Evolutionary conservation across 768 basidiomycete genomes (phyloP), one percentile per base, ranked within the genome.

Genomic region (Lanmaoa rubissima): DNA sequence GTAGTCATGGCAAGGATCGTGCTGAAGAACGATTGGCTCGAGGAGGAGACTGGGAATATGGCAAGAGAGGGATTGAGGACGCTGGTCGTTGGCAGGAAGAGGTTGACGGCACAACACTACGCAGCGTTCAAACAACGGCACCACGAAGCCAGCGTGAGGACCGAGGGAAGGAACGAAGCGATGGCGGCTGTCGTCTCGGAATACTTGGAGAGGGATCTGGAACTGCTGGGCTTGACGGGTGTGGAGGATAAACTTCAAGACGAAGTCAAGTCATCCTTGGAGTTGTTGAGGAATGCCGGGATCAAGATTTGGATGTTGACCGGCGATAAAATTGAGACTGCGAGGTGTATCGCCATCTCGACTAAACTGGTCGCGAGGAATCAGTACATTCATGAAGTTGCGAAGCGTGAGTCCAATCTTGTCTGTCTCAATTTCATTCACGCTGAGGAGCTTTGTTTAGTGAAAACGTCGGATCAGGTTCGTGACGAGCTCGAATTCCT

Each of bases 261-360:
- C 58, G 95, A 96, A 24, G 96, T 99, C 65, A 94, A 91, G 71
- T 84, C 87, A 44, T 97, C 97, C 2, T 75, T 99, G 55, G 97
- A 98, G 74, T 68, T 98, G 51, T 72, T 99, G 60, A 78, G 95
- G 62, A 98, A 98, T 69, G 97, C 96, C 0, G 96, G 96, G 5
- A 86, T 99, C 74, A 97, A 92, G 80, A 98, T 99, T 56, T 99
- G 97, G 97, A 98, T 98, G 97, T 78, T 98, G 65, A 99, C 97
- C 0, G 96, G 97, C 1, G 97, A 99, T 74, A 99, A 98, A 77
- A 93, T 98, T 48, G 97, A 99, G 78, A 99, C 97, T 4, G 97
- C 97, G 5, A 88, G 95, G 38, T 96, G 94, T 73, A 99, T 99
- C 67, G 95, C 96, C 5, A 94, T 98, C 60, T 97, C 94, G 38